Evolutionary conservation across 2,329 filamentous ascomycete species (phyloP).

Genomic region (Zymoseptoria crescenta): DNA sequence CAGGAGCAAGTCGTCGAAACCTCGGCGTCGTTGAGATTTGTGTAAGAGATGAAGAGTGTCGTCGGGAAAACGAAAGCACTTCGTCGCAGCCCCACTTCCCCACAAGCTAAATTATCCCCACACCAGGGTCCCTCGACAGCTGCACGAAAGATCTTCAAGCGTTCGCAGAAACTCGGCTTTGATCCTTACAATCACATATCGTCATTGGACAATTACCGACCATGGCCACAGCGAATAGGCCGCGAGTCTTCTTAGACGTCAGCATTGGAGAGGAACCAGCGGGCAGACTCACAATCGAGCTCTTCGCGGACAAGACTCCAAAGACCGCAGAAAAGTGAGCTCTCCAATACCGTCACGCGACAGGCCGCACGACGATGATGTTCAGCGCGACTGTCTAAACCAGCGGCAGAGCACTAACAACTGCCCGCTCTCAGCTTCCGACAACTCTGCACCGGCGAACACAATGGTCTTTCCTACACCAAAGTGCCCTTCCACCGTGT

Average conservation of each 20-base stretch:
- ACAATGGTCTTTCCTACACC: conserved; percentile 32
- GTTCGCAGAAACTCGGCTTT: too few species aligned
- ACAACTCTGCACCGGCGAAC: conserved; percentile 35
- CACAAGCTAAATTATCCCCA: too few species aligned
- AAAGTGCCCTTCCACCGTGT: conserved; percentile 34
- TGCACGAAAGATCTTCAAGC: too few species aligned
- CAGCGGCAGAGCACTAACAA: conserved; percentile 5
- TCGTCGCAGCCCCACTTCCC: too few species aligned
- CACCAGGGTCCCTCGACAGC: too few species aligned
- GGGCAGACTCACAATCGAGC: conserved; percentile 38
- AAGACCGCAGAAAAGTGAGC: conserved; percentile 41
- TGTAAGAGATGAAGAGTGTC: too few species aligned
- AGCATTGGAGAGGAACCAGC: conserved; percentile 34
- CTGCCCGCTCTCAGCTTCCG: conserved; percentile 32
- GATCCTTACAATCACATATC: too few species aligned
- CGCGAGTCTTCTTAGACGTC: conserved; percentile 38
- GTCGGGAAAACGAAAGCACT: too few species aligned
- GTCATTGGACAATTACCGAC: not conserved
- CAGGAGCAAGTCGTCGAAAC: too few species aligned
- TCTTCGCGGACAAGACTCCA: conserved; percentile 40
- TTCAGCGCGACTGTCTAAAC: not conserved
- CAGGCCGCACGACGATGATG: not conserved
- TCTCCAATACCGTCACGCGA: not conserved
- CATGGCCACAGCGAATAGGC: conserved; percentile 22
- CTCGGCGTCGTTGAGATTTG: too few species aligned